These are phyloP conservation scores for Penicillium cosmopolitanum DNA, from an alignment of 495 filamentous ascomycete species.

Conservation along the genomic window DNA sequence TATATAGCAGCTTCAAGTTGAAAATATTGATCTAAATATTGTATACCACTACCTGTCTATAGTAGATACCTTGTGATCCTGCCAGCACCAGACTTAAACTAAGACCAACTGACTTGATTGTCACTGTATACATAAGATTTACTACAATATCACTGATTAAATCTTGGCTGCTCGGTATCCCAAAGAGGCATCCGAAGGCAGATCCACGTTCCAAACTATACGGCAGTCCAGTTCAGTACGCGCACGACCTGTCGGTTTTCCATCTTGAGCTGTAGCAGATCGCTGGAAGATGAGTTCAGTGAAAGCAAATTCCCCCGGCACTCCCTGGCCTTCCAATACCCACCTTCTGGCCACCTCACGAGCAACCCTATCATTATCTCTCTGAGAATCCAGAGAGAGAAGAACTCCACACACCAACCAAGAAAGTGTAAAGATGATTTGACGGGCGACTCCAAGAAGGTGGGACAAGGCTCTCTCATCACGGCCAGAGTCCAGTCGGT, in stretches of 20 bases:
- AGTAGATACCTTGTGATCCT: too few relatives aligned
- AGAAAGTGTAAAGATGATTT: constrained; percentile 37
- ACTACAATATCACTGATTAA: background rate
- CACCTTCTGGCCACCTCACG: constrained; percentile 38
- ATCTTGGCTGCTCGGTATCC: constrained; percentile 32
- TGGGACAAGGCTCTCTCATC: constrained; percentile 1
- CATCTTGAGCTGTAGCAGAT: background rate
- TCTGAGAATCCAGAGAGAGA: constrained; percentile 36
- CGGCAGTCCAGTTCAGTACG: constrained; percentile 32
- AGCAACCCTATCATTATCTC: constrained; percentile 36
- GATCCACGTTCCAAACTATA: constrained; percentile 38
- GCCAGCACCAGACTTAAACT: too few relatives aligned
- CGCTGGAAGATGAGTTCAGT: constrained; percentile 31
- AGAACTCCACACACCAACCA: constrained; percentile 38
- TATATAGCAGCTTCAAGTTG: background rate
- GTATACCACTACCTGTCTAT: too few relatives aligned
- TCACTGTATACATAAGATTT: too few relatives aligned
- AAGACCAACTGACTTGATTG: too few relatives aligned
- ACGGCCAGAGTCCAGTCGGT: constrained; percentile 9
- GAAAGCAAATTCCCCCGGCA: constrained; percentile 39
- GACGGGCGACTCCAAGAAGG: constrained; percentile 29
- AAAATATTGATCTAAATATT: background rate
- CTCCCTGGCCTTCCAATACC: constrained; percentile 34
- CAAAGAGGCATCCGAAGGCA: constrained; percentile 27
- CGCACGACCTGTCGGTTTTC: constrained; percentile 1